Conservation (phyloP, 1,139 yeast species). For the Protomyces inouyei region DNA sequence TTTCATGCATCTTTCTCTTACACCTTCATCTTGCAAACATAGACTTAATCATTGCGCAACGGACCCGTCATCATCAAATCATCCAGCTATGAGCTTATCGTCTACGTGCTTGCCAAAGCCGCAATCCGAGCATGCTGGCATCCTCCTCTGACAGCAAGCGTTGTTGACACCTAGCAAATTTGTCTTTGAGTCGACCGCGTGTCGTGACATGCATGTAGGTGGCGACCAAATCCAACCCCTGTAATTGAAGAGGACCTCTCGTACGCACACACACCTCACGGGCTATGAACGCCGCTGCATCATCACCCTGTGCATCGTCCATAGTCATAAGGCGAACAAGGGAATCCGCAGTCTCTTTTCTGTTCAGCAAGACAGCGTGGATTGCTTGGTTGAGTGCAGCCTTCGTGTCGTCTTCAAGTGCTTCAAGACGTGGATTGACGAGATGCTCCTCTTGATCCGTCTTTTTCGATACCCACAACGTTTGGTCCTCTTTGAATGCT, state of each 20-base stretch:
- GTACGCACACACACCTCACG: neutral
- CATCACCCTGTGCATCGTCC: neutral
- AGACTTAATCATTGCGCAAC: too few relatives aligned
- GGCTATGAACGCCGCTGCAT: neutral
- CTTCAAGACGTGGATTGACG: neutral
- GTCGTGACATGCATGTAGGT: conserved; percentile 11
- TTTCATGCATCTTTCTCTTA: too few relatives aligned
- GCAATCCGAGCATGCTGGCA: neutral
- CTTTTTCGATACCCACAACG: neutral
- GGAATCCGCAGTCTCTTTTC: neutral
- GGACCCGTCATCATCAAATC: neutral
- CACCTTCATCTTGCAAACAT: too few relatives aligned
- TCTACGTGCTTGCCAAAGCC: conserved; percentile 3
- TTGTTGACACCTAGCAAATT: neutral
- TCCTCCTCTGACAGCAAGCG: neutral
- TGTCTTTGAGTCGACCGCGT: conserved; percentile 1
- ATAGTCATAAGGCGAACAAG: neutral
- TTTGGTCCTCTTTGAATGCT: conserved; percentile 1
- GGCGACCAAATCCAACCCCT: neutral
- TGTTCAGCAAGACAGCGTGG: neutral
- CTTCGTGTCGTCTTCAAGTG: neutral
- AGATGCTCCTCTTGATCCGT: neutral
- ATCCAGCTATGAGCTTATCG: neutral
- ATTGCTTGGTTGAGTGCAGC: neutral
- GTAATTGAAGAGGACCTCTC: neutral